Evolutionary conservation across 2,329 filamentous ascomycete species (phyloP), one percentile per base, ranked within the genome.

Genomic region (Neonectria faginata): DNA sequence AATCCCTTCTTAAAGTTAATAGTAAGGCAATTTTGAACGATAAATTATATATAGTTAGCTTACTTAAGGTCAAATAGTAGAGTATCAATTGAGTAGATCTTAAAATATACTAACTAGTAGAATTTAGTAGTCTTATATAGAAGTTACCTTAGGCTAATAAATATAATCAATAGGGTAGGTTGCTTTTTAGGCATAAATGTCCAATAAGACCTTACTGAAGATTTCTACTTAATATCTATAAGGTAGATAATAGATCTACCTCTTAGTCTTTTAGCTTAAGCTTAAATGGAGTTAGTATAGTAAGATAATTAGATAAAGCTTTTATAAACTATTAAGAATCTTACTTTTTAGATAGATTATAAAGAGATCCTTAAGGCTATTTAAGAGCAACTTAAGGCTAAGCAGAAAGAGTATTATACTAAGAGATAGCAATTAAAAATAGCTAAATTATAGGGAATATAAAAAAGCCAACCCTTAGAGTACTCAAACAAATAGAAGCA

Each of bases 191-290:
- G 5, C 16, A 33, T 57, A 18, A 27, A 47, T 45, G 5, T 57
- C 39, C 18, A 14, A 44, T n/a, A 44, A n/a, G 36, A 55, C 16
- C 36, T 44, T n/a, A 55, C 52, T n/a, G 18, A 55, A 55, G 52
- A 55, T 55, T 55, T 55, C 39, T 10, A n/a, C 52, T 55, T n/a
- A 31, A 14, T n/a, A 55, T 41, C 16, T 42, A 55, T 55, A n/a
- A 55, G 36, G 52, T 55, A 10, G 11, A 55, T 42, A 42, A 42
- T 55, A 10, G 20, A 55, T 44, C 16, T 55, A 42, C 39, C 52
- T 55, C 25, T 55, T 55, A 27, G 36, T 42, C 52, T 55, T 55
- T 44, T 10, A 44, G 52, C 36, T 7, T 9, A 55, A 31, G 36
- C 33, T 29, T n/a, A 16, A 50, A 27, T 6, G n/a, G 27, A 50